Conservation (phyloP, 805 yeast species). For the Spathaspora arborariae region DNA sequence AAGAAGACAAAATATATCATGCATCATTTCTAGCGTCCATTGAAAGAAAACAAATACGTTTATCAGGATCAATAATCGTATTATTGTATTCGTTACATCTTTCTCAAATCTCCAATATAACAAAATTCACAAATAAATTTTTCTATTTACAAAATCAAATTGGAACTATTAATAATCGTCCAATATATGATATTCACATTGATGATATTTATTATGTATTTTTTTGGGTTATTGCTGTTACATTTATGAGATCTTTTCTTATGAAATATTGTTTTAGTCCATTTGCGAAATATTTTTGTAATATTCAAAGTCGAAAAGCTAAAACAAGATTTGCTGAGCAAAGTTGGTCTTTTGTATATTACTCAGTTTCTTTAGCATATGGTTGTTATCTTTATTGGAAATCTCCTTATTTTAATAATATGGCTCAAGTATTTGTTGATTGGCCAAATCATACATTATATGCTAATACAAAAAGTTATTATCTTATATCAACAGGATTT, state of each 20-base stretch:
- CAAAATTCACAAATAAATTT: conserved; percentile 30
- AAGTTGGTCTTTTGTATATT: conserved; percentile 71
- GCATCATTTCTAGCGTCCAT: conserved; percentile 22
- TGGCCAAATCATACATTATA: conserved; percentile 75
- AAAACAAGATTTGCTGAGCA: conserved; percentile 79
- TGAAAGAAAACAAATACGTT: conserved; percentile 35
- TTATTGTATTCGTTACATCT: conserved; percentile 24
- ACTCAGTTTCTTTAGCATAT: conserved; percentile 46
- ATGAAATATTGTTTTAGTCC: conserved; percentile 61
- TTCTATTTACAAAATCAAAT: conserved; percentile 30
- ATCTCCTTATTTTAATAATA: conserved; percentile 57
- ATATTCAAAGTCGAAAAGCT: conserved; percentile 49
- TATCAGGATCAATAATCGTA: conserved; percentile 26
- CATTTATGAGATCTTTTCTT: conserved; percentile 55
- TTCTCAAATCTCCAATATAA: conserved; percentile 15
- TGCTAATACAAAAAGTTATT: conserved; percentile 57
- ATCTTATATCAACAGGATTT: conserved; percentile 65
- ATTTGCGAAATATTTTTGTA: conserved; percentile 39
- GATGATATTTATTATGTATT: conserved; percentile 54
- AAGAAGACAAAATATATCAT: conserved; percentile 11
- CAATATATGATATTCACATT: conserved; percentile 49
- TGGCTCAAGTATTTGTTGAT: conserved; percentile 54
- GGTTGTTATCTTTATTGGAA: conserved; percentile 57
- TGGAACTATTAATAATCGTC: conserved; percentile 12
- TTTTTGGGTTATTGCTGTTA: conserved; percentile 51